phyloP scores from a whole-genome alignment of 83 land plant species.

The Isoetes engelmannii region DNA sequence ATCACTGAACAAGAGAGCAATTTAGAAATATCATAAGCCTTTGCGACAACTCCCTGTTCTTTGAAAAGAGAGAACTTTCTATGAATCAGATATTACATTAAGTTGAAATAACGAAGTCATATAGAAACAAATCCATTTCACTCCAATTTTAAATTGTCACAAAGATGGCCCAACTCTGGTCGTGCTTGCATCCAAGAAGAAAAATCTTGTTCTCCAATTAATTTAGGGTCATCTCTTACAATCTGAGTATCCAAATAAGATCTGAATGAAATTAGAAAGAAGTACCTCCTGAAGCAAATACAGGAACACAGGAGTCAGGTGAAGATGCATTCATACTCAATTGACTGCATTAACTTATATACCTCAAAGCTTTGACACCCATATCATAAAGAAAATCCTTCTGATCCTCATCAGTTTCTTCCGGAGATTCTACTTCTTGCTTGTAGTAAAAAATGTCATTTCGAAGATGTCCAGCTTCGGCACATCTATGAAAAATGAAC shows the following conservation, averaged over 20 bases:
- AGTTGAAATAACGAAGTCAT: no score
- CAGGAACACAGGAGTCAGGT: background rate
- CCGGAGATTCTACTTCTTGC: conserved; percentile 47
- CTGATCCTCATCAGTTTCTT: conserved; percentile 46
- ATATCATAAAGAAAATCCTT: conserved; percentile 55
- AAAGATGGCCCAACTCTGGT: conserved; percentile 92
- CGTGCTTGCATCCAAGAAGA: conserved; percentile 77
- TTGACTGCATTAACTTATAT: background rate
- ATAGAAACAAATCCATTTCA: conserved; percentile 12
- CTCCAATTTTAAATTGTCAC: conserved; percentile 74
- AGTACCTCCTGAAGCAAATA: conserved; percentile 81
- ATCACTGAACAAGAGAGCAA: no score
- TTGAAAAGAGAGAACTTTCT: no score
- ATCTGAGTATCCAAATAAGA: conserved; percentile 67
- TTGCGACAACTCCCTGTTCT: no score
- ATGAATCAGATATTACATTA: no score
- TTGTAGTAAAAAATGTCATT: conserved; percentile 64
- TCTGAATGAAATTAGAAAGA: conserved; percentile 77
- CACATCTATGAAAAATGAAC: conserved; percentile 46
- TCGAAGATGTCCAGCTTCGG: conserved; percentile 81
- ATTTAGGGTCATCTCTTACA: conserved; percentile 24
- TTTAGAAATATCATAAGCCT: no score
- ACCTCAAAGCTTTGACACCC: conserved; percentile 95
- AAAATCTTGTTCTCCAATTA: conserved; percentile 45
- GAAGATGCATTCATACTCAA: background rate